These are phyloP conservation scores for Apiotrichum montevideense DNA, from an alignment of 1,284 basidiomycete species.

Conservation along the genomic window DNA sequence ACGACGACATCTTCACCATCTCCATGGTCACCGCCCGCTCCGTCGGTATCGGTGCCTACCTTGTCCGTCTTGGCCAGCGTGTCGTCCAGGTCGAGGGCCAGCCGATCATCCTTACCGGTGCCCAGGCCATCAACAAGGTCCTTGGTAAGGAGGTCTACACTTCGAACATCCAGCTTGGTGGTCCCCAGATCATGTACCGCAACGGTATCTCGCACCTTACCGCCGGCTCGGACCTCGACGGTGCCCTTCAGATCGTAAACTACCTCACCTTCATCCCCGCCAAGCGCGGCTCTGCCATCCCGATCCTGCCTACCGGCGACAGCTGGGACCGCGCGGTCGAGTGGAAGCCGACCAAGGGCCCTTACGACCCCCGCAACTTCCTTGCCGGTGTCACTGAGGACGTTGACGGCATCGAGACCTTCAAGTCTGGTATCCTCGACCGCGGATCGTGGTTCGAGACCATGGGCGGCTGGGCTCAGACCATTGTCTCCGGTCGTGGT, in stretches of 20 bases:
- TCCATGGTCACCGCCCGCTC: conserved; percentile 97
- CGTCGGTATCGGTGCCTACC: conserved; percentile 98
- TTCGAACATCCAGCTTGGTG: conserved; percentile 96
- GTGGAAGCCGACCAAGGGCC: conserved; percentile 85
- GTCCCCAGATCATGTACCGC: conserved; percentile 99
- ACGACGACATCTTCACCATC: conserved; percentile 99
- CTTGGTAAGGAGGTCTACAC: conserved; percentile 99
- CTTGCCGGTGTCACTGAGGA: conserved; percentile 90
- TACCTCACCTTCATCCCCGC: conserved; percentile 92
- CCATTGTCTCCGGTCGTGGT: conserved; percentile 88
- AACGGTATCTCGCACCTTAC: conserved; percentile 97
- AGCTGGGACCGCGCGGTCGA: conserved; percentile 88
- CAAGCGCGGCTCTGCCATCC: conserved; percentile 65
- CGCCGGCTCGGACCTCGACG: conserved; percentile 88
- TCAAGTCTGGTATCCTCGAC: conserved; percentile 91
- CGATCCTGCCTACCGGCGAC: conserved; percentile 65
- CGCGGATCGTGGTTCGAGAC: conserved; percentile 70
- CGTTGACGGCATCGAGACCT: conserved; percentile 58
- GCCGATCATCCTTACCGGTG: conserved; percentile 98
- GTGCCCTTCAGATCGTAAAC: conserved; percentile 83
- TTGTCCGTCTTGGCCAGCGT: conserved; percentile 94
- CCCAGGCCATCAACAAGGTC: conserved; percentile 96
- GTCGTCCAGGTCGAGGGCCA: conserved; percentile 99
- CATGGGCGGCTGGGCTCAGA: conserved; percentile 86
- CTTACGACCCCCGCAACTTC: conserved; percentile 97